Conservation (phyloP, 495 filamentous ascomycete genomes). For the Oleoguttula mirabilis region DNA sequence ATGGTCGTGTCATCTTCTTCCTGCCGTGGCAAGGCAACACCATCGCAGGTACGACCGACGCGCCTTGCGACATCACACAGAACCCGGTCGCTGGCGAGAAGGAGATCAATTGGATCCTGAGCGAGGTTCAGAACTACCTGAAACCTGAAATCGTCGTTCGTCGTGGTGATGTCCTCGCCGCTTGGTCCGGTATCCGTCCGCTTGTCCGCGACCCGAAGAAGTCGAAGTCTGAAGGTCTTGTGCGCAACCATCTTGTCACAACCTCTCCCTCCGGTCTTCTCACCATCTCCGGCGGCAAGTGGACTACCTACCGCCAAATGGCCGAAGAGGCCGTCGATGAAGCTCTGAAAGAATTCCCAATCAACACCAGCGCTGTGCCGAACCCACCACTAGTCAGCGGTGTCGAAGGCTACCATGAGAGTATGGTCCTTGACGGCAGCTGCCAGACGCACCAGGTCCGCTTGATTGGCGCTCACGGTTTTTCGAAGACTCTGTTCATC, state of each 20-base stretch:
- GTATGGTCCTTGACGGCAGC: constrained; percentile 63
- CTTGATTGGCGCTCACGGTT: constrained; percentile 87
- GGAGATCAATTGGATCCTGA: constrained; percentile 94
- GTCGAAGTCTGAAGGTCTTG: constrained; percentile 84
- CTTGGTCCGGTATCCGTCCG: constrained; percentile 90
- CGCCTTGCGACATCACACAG: constrained; percentile 63
- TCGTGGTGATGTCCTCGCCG: constrained; percentile 85
- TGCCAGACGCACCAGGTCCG: constrained; percentile 90
- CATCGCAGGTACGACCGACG: constrained; percentile 93
- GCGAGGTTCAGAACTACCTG: constrained; percentile 79
- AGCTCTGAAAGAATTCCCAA: constrained; percentile 63
- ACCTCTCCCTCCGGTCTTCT: constrained; percentile 75
- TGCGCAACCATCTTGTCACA: constrained; percentile 89
- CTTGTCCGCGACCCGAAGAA: constrained; percentile 90
- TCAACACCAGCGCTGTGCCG: constrained; percentile 47
- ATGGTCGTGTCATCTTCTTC: constrained; percentile 98
- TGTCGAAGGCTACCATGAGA: constrained; percentile 33
- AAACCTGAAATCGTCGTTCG: constrained; percentile 89
- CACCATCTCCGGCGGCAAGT: constrained; percentile 95
- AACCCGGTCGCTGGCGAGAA: constrained; percentile 83
- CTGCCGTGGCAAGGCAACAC: constrained; percentile 99
- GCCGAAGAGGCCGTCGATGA: constrained; percentile 93
- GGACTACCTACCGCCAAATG: constrained; percentile 99
- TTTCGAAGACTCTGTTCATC: constrained; percentile 92
- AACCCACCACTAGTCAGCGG: constrained; percentile 65